Percentiles rank a stretch among this genome's conserved stretches.
Evolutionary conservation across 2,329 filamentous ascomycete species (phyloP).

Genomic region (Aspergillus ibericus): DNA sequence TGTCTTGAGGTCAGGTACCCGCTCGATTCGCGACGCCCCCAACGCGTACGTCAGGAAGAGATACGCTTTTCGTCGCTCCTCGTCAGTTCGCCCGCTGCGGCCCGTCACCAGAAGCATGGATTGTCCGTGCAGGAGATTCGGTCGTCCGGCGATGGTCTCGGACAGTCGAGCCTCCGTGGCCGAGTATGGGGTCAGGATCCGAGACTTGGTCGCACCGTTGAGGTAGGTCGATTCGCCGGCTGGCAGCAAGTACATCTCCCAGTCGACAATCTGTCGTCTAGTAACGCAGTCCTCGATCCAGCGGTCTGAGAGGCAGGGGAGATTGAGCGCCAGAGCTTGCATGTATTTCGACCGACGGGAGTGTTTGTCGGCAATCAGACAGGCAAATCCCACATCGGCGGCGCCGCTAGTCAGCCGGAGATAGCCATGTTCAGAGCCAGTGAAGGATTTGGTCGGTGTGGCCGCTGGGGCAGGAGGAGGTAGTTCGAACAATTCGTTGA

Average conservation of each 20-base stretch:
- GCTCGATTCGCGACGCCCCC: conserved; percentile 66
- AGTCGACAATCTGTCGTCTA: conserved; percentile 64
- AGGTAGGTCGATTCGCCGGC: conserved; percentile 78
- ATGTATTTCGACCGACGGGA: conserved; percentile 89
- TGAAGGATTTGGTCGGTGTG: conserved; percentile 30
- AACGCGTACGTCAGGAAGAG: conserved; percentile 78
- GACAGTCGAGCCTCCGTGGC: conserved; percentile 57
- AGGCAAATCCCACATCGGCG: conserved; percentile 69
- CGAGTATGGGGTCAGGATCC: conserved; percentile 64
- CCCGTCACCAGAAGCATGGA: conserved; percentile 71
- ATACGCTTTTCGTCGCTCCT: conserved; percentile 69
- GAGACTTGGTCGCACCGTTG: conserved; percentile 73
- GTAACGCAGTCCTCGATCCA: conserved; percentile 76
- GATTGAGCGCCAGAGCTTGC: conserved; percentile 84
- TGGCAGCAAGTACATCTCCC: conserved; percentile 79
- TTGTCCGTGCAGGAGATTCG: conserved; percentile 63
- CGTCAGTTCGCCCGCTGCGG: conserved; percentile 58
- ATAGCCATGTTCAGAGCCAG: conserved; percentile 16
- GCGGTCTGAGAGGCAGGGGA: conserved; percentile 79
- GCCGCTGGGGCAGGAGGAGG: conserved; percentile 29
- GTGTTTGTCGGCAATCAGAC: conserved; percentile 81
- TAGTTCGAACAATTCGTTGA: conserved; percentile 73
- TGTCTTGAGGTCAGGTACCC: conserved; percentile 65
- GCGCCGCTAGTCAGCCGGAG: conserved; percentile 59
- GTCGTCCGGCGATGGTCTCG: conserved; percentile 60